Base-by-base conservation (phyloP, 1,139 yeast genomes). In the Geotrichum carabidarum region DNA sequence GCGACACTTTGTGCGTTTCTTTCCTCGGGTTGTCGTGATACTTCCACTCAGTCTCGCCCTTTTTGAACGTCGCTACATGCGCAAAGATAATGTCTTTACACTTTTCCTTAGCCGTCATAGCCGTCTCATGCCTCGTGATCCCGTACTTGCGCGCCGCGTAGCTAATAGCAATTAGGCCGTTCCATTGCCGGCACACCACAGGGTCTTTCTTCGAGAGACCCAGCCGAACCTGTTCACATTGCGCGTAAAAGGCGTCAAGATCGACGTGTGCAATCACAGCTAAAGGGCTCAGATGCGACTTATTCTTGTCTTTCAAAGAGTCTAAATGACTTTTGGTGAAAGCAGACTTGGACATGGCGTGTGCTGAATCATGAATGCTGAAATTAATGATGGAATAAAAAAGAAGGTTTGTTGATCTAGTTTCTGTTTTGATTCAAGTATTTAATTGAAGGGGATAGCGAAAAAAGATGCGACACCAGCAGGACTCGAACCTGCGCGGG, bases 171-270 rank as follows among this genome's bases (percentile, higher is more conserved):
- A 93, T 91, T 5, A 93, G 73, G 0, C 91, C 78, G 54, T 78
- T 78, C 99, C 99, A 93, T 65, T 93, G 99, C 4, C 89, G 89
- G 68, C 98, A 91, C 0, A 91, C 97, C 2, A 93, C 86, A 0
- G 99, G 98, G 58, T 83, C 91, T 1, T 82, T 80, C 1, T 74
- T 74, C 0, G 82, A 71, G 11, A 85, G 71, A 0, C 84, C 84
- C 27, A 89, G 75, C 45, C 97, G 72, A 7, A 87, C 74, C 63
- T 86, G 94, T 64, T 93, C 98, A 38, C 86, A 94, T 65, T 93
- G 99, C 0, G 99, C 95, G 70, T 87, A 93, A 69, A 91, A 93
- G 12, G 98, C 97, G 71, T 93, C 95, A 61, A 89, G 78, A 70
- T 93, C 99, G 40, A 93, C 78, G 63, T 90, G 94, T 2, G 86